Evolutionary conservation across 2,329 filamentous ascomycete species (phyloP).

Genomic region (Pseudogymnoascus destructans): DNA sequence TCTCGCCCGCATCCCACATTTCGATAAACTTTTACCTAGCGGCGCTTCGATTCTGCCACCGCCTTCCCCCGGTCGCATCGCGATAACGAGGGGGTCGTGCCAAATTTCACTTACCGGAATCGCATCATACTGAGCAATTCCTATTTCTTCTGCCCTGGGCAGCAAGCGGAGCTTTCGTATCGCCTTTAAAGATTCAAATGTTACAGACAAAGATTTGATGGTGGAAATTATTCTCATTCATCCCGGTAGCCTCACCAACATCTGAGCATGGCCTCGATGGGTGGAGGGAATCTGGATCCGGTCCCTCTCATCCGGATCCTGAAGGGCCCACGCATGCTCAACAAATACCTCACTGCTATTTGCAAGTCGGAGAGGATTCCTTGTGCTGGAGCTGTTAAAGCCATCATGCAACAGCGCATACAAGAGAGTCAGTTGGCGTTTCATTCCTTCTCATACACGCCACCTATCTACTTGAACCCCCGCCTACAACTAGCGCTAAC

Average conservation of each 20-base stretch:
- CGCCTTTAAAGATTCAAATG: neutral
- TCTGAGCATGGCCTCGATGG: slow-evolving; percentile 25
- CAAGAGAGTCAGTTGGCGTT: slow-evolving; percentile 51
- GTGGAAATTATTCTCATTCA: slow-evolving; percentile 1
- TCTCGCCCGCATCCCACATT: slow-evolving; percentile 9
- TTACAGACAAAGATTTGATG: neutral
- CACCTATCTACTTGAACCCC: slow-evolving; percentile 12
- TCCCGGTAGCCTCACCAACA: neutral
- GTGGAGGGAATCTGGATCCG: slow-evolving; percentile 21
- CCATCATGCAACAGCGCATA: slow-evolving; percentile 65
- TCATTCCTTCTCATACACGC: slow-evolving; percentile 12
- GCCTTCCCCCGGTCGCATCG: slow-evolving; percentile 8
- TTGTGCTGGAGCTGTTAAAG: slow-evolving; percentile 68
- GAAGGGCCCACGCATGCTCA: slow-evolving; percentile 20
- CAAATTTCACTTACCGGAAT: slow-evolving; percentile 5
- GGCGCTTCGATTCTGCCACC: slow-evolving; percentile 7
- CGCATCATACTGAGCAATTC: neutral
- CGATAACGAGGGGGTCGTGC: slow-evolving; percentile 9
- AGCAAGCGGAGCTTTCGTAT: neutral
- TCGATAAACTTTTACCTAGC: slow-evolving; percentile 10
- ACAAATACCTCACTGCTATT: slow-evolving; percentile 30
- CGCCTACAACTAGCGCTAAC: slow-evolving; percentile 1
- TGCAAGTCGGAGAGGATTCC: slow-evolving; percentile 61
- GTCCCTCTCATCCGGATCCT: slow-evolving; percentile 21
- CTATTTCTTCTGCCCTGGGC: slow-evolving; percentile 1